These are phyloP conservation scores for Heteromeles arbutifolia DNA, from an alignment of 306 rosid species.

Conservation along the genomic window DNA sequence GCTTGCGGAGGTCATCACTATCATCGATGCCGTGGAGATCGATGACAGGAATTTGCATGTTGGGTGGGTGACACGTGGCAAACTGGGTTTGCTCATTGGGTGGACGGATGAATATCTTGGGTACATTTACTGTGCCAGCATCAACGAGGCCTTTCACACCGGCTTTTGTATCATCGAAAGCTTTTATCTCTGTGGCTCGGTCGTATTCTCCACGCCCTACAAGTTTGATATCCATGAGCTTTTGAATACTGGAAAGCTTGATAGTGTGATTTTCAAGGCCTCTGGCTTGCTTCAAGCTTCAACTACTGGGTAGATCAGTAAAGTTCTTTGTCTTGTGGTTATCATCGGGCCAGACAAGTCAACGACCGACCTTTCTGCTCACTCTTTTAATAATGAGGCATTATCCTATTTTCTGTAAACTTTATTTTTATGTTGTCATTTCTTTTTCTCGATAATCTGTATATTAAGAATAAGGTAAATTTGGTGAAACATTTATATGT, in stretches of 20 bases:
- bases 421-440: no score
- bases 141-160: background rate
- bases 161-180: background rate
- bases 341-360: no score
- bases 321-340: no score
- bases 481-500: no score
- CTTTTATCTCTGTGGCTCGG: background rate
- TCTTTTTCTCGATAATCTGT: no score
- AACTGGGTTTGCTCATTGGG: background rate
- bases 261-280: background rate
- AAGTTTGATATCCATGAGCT: background rate
- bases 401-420: no score
- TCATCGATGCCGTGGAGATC: slow-evolving; percentile 24
- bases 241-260: background rate
- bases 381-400: no score
- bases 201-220: background rate
- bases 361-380: no score
- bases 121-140: slow-evolving; percentile 2
- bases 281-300: no score
- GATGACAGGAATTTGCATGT: slow-evolving; percentile 33
- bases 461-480: no score
- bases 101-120: slow-evolving; percentile 25
- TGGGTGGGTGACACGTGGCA: background rate
- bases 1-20: slow-evolving; percentile 5
- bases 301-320: no score